Conservation (phyloP, 208 protist genomes). For the Leishmania arabica region DNA sequence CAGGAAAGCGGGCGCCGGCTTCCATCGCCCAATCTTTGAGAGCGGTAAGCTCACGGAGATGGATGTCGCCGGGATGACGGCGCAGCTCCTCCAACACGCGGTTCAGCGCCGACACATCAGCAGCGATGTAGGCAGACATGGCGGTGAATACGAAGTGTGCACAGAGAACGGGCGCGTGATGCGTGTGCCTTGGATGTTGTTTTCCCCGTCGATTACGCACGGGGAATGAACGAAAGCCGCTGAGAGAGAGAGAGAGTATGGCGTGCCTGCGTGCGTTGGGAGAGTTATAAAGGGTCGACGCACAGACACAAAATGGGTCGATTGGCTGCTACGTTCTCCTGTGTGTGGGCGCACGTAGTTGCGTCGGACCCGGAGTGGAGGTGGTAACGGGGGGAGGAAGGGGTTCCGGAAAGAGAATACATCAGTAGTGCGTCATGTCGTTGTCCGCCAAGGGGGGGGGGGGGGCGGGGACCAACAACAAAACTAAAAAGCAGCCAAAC, state of each 20-base stretch:
- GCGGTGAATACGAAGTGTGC: neutral
- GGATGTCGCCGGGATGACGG: conserved; percentile 38
- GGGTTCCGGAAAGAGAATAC: neutral
- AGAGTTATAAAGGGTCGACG: neutral
- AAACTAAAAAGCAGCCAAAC: neutral
- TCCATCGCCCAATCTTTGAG: conserved; percentile 43
- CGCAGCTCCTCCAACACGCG: conserved; percentile 42
- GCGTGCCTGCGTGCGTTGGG: neutral
- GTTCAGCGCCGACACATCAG: conserved; percentile 39
- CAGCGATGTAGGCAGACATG: conserved; percentile 34
- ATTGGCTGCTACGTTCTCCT: neutral
- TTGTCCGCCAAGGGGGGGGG: neutral
- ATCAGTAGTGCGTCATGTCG: neutral
- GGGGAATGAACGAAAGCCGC: neutral
- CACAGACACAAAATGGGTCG: neutral
- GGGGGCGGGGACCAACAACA: neutral
- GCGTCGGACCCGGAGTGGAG: neutral
- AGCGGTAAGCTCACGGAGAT: conserved; percentile 38
- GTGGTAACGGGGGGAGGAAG: neutral
- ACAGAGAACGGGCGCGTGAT: neutral
- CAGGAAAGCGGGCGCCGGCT: conserved; percentile 40
- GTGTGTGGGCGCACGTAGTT: neutral
- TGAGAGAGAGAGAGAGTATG: neutral
- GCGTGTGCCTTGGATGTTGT: neutral
- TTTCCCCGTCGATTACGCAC: neutral